Evolutionary conservation across 805 yeast species (phyloP).

Genomic region (Zygosaccharomyces lentus): DNA sequence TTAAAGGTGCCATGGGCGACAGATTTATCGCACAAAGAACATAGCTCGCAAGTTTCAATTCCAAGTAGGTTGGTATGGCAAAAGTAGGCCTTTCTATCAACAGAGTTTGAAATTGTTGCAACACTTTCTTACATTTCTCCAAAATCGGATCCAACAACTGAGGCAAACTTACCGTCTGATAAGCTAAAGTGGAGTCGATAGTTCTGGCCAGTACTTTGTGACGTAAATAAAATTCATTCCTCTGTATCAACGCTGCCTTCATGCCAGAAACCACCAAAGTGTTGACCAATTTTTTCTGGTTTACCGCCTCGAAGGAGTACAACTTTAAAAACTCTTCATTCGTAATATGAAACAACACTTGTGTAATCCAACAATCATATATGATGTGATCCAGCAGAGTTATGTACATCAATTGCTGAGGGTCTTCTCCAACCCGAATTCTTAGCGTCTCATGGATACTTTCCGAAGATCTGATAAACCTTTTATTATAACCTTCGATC

Average conservation of each 20-base stretch:
- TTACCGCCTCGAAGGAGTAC: constrained; percentile 16
- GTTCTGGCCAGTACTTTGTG: constrained; percentile 32
- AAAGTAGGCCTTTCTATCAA: constrained; percentile 10
- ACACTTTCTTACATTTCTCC: constrained; percentile 21
- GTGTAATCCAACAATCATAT: constrained; percentile 48
- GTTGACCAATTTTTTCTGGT: constrained; percentile 8
- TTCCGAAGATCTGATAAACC: constrained; percentile 38
- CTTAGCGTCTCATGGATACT: constrained; percentile 38
- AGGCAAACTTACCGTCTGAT: constrained; percentile 5
- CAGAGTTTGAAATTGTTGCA: constrained; percentile 26
- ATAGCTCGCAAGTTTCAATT: constrained; percentile 35
- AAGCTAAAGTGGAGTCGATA: constrained; percentile 7
- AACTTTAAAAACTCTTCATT: constrained; percentile 21
- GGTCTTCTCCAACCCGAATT: constrained; percentile 30
- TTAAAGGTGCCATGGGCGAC: constrained; percentile 13
- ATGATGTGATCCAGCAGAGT: constrained; percentile 44
- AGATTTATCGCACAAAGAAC: constrained; percentile 24
- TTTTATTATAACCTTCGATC: constrained; percentile 43
- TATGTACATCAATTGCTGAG: constrained; percentile 37
- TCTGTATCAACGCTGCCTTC: constrained; percentile 23
- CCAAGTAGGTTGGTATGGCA: constrained; percentile 26
- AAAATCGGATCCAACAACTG: constrained; percentile 12
- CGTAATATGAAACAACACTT: constrained; percentile 26
- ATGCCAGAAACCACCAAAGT: constrained; percentile 11
- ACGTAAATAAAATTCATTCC: constrained; percentile 38